Percentiles rank a stretch among this genome's conserved stretches.
Evolutionary conservation across 2,329 filamentous ascomycete species (phyloP).

Genomic region (Pseudogymnoascus sp.): DNA sequence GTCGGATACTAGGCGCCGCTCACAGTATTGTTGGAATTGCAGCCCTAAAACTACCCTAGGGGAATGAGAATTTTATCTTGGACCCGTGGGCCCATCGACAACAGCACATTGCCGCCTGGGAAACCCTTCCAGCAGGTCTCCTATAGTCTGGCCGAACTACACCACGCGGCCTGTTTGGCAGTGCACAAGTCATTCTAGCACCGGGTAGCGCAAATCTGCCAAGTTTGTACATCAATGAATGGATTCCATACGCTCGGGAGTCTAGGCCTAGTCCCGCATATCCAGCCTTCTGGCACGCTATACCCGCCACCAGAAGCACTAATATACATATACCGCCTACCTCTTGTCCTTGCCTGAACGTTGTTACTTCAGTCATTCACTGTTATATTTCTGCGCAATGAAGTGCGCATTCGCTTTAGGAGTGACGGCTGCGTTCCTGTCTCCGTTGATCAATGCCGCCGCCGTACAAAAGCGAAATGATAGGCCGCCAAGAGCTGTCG

Average conservation of each 20-base stretch:
- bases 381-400: background rate
- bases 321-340: background rate
- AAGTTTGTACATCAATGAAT: background rate
- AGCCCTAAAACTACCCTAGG: background rate
- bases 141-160: background rate
- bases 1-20: background rate
- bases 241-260: background rate
- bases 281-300: background rate
- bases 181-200: constrained; percentile 1
- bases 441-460: constrained; percentile 23
- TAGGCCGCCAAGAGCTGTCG: constrained; percentile 26
- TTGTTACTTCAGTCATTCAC: background rate
- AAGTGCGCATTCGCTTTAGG: constrained; percentile 16
- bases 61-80: background rate
- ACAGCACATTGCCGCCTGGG: background rate
- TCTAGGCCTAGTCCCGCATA: background rate
- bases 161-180: background rate
- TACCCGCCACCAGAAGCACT: constrained; percentile 2
- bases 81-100: constrained; percentile 3
- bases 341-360: background rate
- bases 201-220: background rate
- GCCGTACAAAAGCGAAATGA: constrained; percentile 23
- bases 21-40: background rate
- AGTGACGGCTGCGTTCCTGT: constrained; percentile 23
- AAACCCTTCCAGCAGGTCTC: background rate